phyloP scores from a whole-genome alignment of 1,139 yeast genomes.

The Saccharomycopsis hybrid region DNA sequence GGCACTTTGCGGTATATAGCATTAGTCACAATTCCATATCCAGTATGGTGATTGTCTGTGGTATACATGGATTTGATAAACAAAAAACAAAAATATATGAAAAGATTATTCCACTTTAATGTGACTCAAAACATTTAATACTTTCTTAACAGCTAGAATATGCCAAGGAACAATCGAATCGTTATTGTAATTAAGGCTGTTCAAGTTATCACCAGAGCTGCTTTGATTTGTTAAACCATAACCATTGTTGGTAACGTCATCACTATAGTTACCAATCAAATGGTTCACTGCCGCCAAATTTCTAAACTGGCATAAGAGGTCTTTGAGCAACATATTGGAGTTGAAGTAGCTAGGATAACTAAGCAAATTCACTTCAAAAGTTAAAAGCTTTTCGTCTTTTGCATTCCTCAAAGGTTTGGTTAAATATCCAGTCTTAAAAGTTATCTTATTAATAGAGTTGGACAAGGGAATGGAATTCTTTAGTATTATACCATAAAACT shows the following conservation, averaged over 20 bases:
- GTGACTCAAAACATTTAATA: slow-evolving; percentile 42
- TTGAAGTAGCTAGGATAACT: slow-evolving; percentile 65
- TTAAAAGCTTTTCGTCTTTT: slow-evolving; percentile 30
- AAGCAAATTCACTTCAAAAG: slow-evolving; percentile 55
- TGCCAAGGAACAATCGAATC: slow-evolving; percentile 72
- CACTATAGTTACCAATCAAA: slow-evolving; percentile 35
- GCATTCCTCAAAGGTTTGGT: slow-evolving; percentile 36
- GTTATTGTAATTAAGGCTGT: slow-evolving; percentile 11
- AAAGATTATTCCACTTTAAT: slow-evolving; percentile 28
- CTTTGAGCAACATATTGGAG: slow-evolving; percentile 49
- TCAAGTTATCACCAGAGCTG: background rate
- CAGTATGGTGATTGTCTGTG: too few relatives aligned
- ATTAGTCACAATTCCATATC: too few relatives aligned
- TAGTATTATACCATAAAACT: slow-evolving; percentile 59
- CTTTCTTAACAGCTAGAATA: slow-evolving; percentile 65
- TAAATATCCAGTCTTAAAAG: slow-evolving; percentile 67
- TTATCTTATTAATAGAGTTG: slow-evolving; percentile 64
- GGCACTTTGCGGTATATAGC: too few relatives aligned
- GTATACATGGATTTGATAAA: too few relatives aligned
- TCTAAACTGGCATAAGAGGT: slow-evolving; percentile 60
- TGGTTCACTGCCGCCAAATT: slow-evolving; percentile 47
- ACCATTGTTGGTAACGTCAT: slow-evolving; percentile 23
- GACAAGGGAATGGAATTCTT: slow-evolving; percentile 56
- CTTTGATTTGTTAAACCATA: too few relatives aligned
- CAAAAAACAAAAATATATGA: too few relatives aligned